Conservation (phyloP, 306 rosid genomes). For the Acmispon strigosus region DNA sequence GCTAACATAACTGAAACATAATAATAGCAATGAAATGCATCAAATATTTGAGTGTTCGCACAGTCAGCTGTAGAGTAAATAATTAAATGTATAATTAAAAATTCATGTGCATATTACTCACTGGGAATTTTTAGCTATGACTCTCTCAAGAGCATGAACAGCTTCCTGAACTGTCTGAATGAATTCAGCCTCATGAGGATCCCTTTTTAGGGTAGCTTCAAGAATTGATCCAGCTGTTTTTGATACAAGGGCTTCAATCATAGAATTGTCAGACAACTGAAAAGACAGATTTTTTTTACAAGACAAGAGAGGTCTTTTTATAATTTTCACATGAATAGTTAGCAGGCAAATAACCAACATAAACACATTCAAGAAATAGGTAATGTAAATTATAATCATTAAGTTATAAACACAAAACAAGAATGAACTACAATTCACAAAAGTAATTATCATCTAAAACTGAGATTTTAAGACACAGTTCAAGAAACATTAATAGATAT, state of each 20-base stretch:
- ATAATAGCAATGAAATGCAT: not conserved
- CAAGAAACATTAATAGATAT: not conserved
- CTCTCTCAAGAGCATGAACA: constrained; percentile 86
- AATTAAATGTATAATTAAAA: not conserved
- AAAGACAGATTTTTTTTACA: not conserved
- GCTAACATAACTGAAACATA: constrained; percentile 62
- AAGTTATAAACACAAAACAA: not conserved
- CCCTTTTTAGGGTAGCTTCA: constrained; percentile 83
- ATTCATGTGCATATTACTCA: constrained; percentile 34
- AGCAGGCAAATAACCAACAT: not conserved
- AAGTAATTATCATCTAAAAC: not conserved
- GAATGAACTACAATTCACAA: not conserved
- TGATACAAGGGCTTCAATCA: constrained; percentile 57
- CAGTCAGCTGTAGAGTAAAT: not conserved
- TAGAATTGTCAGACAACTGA: constrained; percentile 18
- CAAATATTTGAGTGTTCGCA: constrained; percentile 2
- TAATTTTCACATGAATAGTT: not conserved
- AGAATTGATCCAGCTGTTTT: constrained; percentile 82
- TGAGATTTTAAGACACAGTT: not conserved
- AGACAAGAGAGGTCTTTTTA: not conserved
- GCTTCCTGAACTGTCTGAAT: constrained; percentile 74
- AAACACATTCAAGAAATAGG: not conserved
- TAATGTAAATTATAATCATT: not conserved
- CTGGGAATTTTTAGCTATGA: constrained; percentile 83
- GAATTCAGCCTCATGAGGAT: constrained; percentile 79